phyloP scores from a whole-genome alignment of 176 grass and related monocot species.

The Oryza nivara region DNA sequence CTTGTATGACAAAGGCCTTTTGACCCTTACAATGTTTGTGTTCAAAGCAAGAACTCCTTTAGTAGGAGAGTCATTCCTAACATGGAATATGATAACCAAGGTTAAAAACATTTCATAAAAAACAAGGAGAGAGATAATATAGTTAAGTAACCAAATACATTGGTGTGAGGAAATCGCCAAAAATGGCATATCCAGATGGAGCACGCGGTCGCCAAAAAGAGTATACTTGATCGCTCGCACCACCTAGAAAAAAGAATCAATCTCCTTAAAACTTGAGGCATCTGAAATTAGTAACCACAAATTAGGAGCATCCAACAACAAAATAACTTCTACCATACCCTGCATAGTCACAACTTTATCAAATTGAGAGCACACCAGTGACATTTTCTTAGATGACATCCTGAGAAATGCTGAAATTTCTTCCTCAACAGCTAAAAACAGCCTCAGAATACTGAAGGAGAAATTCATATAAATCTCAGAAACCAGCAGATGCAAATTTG shows the following conservation, averaged over 20 bases:
- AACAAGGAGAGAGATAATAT: conserved; percentile 24
- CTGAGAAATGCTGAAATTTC: conserved; percentile 94
- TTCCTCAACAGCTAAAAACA: conserved; percentile 93
- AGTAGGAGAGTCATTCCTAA: conserved; percentile 86
- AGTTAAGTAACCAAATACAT: conserved; percentile 58
- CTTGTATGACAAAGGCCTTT: conserved; percentile 90
- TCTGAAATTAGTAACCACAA: conserved; percentile 12
- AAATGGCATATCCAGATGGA: conserved; percentile 97
- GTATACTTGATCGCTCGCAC: conserved; percentile 65
- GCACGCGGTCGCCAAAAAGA: conserved; percentile 93
- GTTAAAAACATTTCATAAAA: conserved; percentile 32
- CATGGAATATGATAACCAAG: conserved; percentile 31
- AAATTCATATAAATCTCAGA: conserved; percentile 98
- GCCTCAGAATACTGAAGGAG: conserved; percentile 93
- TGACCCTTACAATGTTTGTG: conserved; percentile 86
- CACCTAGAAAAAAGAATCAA: conserved; percentile 56
- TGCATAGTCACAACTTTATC: conserved; percentile 80
- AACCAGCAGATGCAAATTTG: conserved; percentile 77
- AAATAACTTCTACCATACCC: conserved; percentile 49
- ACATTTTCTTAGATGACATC: conserved; percentile 82
- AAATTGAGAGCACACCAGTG: conserved; percentile 78
- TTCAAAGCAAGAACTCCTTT: conserved; percentile 96
- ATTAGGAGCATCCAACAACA: conserved; percentile 15
- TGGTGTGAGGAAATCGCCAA: conserved; percentile 89
- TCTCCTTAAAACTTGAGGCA: conserved; percentile 22